Evolutionary conservation across 2,329 filamentous ascomycete genomes (phyloP).

Genomic region (Myriangium duriaei): DNA sequence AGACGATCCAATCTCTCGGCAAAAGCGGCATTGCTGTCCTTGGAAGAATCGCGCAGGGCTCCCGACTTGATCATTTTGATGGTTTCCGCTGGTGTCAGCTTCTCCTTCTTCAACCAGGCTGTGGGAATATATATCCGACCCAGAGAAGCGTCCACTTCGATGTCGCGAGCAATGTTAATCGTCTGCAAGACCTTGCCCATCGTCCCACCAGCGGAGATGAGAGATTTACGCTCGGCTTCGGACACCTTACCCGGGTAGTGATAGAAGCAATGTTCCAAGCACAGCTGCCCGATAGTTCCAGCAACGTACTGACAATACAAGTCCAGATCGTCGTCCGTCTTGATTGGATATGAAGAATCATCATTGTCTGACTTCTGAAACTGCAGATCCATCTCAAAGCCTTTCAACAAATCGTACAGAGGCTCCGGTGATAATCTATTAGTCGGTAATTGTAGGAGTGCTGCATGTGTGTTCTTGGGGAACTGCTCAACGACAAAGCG

Average conservation of each 20-base stretch:
- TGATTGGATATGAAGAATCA: conserved; percentile 40
- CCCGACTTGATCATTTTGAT: conserved; percentile 24
- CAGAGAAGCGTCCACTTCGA: conserved; percentile 53
- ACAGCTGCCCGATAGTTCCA: conserved; percentile 58
- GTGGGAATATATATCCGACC: conserved; percentile 56
- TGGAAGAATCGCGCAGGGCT: conserved; percentile 6
- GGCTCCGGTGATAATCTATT: conserved; percentile 45
- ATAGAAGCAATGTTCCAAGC: conserved; percentile 53
- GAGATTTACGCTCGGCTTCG: conserved; percentile 24
- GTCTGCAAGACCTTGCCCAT: conserved; percentile 70
- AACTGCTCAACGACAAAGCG: conserved; percentile 38
- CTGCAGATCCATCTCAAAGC: conserved; percentile 55
- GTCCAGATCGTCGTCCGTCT: conserved; percentile 45
- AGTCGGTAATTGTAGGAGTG: conserved; percentile 48
- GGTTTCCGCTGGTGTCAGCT: conserved; percentile 42
- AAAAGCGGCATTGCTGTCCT: conserved; percentile 28
- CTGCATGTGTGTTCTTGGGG: conserved; percentile 38
- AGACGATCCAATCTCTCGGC: conserved; percentile 37
- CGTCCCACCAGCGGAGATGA: conserved; percentile 44
- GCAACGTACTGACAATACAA: conserved; percentile 56
- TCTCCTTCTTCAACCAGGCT: conserved; percentile 48
- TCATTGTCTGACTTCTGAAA: conserved; percentile 30
- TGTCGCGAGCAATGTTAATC: conserved; percentile 64
- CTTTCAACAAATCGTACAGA: conserved; percentile 51
- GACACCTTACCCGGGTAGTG: conserved; percentile 33